Percentiles rank a stretch among this genome's conserved stretches.
Conservation (phyloP, 306 rosid genomes). For the Cajanus cajan region DNA sequence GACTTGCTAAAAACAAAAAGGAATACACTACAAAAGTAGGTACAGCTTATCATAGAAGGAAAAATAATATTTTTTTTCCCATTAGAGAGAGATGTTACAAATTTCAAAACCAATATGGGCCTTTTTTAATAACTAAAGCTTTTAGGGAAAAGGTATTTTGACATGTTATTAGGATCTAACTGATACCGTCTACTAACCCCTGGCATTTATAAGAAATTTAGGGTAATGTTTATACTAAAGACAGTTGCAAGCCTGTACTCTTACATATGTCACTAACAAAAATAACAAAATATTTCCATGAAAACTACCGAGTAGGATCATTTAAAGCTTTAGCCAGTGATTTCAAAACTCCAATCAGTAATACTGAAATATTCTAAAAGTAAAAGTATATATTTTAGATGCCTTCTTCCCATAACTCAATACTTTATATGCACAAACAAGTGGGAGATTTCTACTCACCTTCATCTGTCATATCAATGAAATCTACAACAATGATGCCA, state of each 20-base stretch:
- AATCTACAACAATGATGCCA: constrained; percentile 97
- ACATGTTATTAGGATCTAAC: neutral
- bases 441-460: constrained; percentile 53
- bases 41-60: neutral
- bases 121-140: neutral
- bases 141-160: neutral
- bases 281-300: neutral
- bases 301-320: neutral
- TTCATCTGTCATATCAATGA: constrained; percentile 94
- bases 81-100: neutral
- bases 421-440: constrained; percentile 17
- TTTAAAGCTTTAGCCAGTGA: neutral
- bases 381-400: constrained; percentile 20
- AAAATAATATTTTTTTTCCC: neutral
- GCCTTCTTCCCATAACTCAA: neutral
- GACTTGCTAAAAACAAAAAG: neutral
- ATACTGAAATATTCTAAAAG: constrained; percentile 18
- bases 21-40: neutral
- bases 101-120: neutral
- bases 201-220: too few species aligned
- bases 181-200: too few species aligned
- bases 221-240: too few species aligned
- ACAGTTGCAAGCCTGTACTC: too few species aligned
- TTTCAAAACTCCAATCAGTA: neutral
- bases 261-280: neutral